Evolutionary conservation across 225 moss, liverwort and hornwort species (phyloP), one percentile per base, ranked within the genome.

Genomic region (Neckera pumila): DNA sequence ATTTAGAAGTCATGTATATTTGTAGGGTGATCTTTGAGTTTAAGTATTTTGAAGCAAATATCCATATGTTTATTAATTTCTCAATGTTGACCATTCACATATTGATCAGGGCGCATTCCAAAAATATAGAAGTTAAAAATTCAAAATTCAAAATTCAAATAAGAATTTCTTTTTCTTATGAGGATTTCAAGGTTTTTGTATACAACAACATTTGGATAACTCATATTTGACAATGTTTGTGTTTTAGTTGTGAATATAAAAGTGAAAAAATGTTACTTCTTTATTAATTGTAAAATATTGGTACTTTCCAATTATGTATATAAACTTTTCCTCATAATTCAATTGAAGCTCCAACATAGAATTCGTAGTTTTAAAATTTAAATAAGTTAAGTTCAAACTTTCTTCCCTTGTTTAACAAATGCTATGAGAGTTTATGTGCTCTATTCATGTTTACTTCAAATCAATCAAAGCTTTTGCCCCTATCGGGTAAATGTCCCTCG

Each of bases 311-410:
- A 33, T 13, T 34, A 21, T 13, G 0, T 51, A 21, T 1, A 12
- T 19, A 7, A 49, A 7, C 2, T 20, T 20, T 27, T 34, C 20
- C 2, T 7, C 45, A 21, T 33, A 21, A 51, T 33, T 12, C 75
- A 49, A 21, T 16, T 0, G 0, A 16, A 6, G 17, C 0, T 43
- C 5, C 1, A 28, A 10, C 2, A 26, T 27, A 43, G 9, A 72
- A 43, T 42, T 9, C 5, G 43, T 72, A 5, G 27, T 16, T 27
- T 27, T 3, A 9, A 3, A 27, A 72, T 49, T 49, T 49, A 12
- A 17, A 2, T 17, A 27, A 70, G 2, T 5, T 27, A 43, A 70
- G 9, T 43, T 72, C 27, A 6, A 45, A 28, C 10, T 45, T 28
- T 28, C 2, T 0, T 2, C 6, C 45, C 2, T 42, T 16, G 3